Conservation (phyloP, 2,329 filamentous ascomycete species). For the Juglanconis oblonga region DNA sequence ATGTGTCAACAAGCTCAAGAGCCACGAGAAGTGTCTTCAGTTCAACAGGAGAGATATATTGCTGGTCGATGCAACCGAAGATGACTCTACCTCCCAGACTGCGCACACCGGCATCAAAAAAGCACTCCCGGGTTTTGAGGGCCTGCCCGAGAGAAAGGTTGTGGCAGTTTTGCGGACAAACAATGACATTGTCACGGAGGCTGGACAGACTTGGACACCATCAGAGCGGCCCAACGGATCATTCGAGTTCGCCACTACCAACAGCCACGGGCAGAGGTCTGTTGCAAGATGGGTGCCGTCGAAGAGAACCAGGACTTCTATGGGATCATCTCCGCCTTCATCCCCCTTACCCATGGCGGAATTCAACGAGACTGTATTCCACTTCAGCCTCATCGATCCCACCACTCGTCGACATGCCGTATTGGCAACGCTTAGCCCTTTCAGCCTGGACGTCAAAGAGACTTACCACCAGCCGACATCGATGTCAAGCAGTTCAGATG, state of each 20-base stretch:
- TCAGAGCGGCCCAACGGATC: constrained; percentile 2
- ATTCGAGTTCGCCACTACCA: neutral
- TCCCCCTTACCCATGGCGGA: neutral
- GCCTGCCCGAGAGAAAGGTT: neutral
- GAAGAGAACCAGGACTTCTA: neutral
- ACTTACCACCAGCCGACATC: constrained; percentile 7
- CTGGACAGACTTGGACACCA: constrained; percentile 2
- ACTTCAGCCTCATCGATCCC: constrained; percentile 11
- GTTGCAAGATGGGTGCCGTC: constrained; percentile 4
- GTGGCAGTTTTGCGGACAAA: constrained; percentile 3
- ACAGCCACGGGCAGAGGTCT: neutral
- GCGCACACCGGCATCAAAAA: neutral
- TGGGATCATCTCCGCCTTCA: too few relatives aligned
- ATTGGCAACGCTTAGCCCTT: constrained; percentile 4
- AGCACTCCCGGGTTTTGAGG: neutral
- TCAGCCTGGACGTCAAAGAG: constrained; percentile 6
- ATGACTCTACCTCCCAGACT: neutral
- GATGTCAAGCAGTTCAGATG: neutral
- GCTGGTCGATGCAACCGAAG: neutral
- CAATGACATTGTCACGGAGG: constrained; percentile 5
- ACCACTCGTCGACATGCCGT: constrained; percentile 10
- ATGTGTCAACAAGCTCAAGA: constrained; percentile 2
- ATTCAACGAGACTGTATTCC: neutral
- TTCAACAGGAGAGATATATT: constrained; percentile 9
- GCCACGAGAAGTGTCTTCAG: neutral